Base-by-base conservation (phyloP, 2,329 filamentous ascomycete species). In the Diaporthe sp. region DNA sequence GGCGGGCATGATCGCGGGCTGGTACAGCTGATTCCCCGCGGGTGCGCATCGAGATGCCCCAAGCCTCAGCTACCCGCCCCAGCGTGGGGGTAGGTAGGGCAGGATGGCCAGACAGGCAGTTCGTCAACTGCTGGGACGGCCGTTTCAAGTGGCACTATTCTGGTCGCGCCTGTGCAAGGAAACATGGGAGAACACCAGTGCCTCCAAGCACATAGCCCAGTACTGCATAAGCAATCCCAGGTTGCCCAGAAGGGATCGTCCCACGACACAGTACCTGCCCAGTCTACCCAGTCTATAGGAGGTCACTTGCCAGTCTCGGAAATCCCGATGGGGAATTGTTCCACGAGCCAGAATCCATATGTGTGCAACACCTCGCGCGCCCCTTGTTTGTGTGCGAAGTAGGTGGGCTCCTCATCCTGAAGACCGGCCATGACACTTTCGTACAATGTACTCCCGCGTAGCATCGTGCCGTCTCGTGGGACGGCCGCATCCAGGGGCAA, bases 61-160 rank as follows among this genome's bases (percentile, higher is more conserved):
- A 39, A 70, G 65, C 65, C 65, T 68, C 63, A 53, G 31, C n/a
- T 28, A 55, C 17, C 47, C 4, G 49, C 34, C 65, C 34, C 34
- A 44, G 49, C 65, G 65, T 70, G 65, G 65, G 65, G 65, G 65
- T 28, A 10, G 31, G 31, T 17, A 70, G 49, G 49, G 49, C 65
- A 70, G 31, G 49, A 44, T 20, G 39, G 37, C 42, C 31, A 70
- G 34, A 13, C 25, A 17, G 61, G 31, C 28, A 22, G 42, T 39
- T 53, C 15, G 22, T 20, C 47, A 68, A 42, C 31, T 39, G 65
- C 65, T 70, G 15, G 65, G 65, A 70, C 20, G 34, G 65, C n/a
- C n/a, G 65, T 70, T 70, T 70, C 65, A 53, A 70, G 49, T 70
- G 49, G 34, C 8, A 20, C 65, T 70, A 31, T 55, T 55, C 49